Base-by-base conservation (phyloP, 2,329 filamentous ascomycete genomes). In the Geoglossum cookeanum region DNA sequence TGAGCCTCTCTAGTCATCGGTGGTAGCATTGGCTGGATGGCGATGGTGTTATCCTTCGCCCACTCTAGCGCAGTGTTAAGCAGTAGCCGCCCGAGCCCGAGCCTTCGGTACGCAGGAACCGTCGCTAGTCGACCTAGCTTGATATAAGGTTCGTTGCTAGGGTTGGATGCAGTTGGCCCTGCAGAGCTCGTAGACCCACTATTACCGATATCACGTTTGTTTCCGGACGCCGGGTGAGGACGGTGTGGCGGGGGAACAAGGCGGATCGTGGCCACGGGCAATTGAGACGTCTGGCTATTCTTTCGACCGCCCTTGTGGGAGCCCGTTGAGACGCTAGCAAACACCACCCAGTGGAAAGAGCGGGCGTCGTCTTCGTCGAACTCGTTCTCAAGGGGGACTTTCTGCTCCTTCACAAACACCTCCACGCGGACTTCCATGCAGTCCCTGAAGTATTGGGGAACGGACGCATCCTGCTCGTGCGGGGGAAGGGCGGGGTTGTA, bases 271-370 rank as follows among this genome's bases (percentile, higher is more conserved):
- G 84, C 88, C 56, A 91, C 80, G 53, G 88, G 79, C 29, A 69
- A 71, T 61, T 66, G 67, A 42, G 65, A 64, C 22, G 73, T 76
- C 57, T 68, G 71, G 63, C 51, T 58, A 55, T 54, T 51, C 66
- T 73, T 75, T 61, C 67, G 69, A 55, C 72, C 69, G 70, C 17
- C 67, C 58, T 70, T 71, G n/a, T 63, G 70, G 4, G 64, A 63
- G 4, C 70, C 67, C 63, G 78, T 72, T 32, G 66, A 68, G 58
- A 84, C 75, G 15, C 76, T 81, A 53, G 80, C 80, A 69, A 94
- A 95, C n/a, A 83, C 74, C 33, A 95, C 83, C 85, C 87, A 95
- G 69, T 96, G 89, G 71, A 83, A 91, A 62, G 81, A 83, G 39
- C 86, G 78, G 0, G 76, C 62, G 68, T 97, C 91, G 66, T 96